Percentiles rank a stretch among this genome's conserved stretches.
These are phyloP conservation scores for Geosmithia putterillii DNA, from an alignment of 2,329 filamentous ascomycete genomes.

Conservation along the genomic window DNA sequence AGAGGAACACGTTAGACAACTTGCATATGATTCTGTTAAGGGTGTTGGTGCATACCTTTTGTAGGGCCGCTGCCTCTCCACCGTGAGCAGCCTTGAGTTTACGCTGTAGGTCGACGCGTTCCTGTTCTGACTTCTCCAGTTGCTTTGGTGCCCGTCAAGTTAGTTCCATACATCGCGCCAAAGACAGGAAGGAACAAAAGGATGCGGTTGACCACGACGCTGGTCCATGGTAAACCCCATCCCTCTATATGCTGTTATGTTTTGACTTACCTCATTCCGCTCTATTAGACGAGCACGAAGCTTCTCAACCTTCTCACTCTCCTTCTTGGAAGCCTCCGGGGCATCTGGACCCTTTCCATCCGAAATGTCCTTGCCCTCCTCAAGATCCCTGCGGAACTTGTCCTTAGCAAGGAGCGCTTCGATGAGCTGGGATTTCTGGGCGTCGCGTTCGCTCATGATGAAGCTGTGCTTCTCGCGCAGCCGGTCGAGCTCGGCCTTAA, in stretches of 20 bases:
- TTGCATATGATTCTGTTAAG: background rate
- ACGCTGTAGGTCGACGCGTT: conserved; percentile 41
- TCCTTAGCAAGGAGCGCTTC: conserved; percentile 49
- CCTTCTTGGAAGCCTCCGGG: conserved; percentile 25
- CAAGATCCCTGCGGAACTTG: conserved; percentile 41
- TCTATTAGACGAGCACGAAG: conserved; percentile 40
- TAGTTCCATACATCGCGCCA: background rate
- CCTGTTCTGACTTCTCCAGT: conserved; percentile 45
- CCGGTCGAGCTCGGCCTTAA: conserved; percentile 44
- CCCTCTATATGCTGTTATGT: conserved; percentile 1
- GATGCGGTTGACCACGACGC: background rate
- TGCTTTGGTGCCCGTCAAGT: conserved; percentile 24
- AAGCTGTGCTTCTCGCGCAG: conserved; percentile 38
- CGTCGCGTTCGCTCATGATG: conserved; percentile 38
- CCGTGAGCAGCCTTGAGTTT: conserved; percentile 40
- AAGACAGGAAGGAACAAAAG: background rate
- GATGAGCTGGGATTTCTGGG: conserved; percentile 47
- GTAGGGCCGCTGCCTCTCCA: conserved; percentile 33
- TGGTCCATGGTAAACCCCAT: background rate
- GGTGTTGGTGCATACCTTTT: conserved; percentile 33
- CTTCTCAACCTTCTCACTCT: conserved; percentile 44
- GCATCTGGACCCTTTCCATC: conserved; percentile 22
- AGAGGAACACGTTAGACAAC: background rate
- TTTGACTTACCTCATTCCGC: conserved; percentile 43
- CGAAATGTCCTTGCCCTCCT: conserved; percentile 30